Evolutionary conservation across 2,329 filamentous ascomycete genomes (phyloP).

Genomic region (Mycosphaerelloides madeirae): DNA sequence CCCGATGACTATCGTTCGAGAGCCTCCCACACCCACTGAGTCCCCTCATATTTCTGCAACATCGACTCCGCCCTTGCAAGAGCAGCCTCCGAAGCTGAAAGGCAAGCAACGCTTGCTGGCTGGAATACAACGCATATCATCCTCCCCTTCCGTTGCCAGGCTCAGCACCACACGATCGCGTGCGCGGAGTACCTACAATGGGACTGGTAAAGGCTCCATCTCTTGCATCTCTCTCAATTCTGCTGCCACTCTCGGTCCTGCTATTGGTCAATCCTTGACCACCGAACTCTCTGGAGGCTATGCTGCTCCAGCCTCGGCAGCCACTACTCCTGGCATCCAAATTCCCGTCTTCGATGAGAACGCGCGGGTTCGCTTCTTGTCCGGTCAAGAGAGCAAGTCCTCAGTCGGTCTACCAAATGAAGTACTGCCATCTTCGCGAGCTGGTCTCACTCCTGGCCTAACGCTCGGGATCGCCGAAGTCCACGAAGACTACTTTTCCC

Average conservation of each 20-base stretch:
- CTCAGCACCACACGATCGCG: constrained; percentile 61
- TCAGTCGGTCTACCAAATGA: constrained; percentile 63
- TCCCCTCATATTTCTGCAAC: constrained; percentile 25
- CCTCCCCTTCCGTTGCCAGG: constrained; percentile 66
- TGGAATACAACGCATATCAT: constrained; percentile 75
- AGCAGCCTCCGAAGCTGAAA: constrained; percentile 55
- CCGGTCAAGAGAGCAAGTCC: constrained; percentile 43
- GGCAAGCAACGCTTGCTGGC: constrained; percentile 66
- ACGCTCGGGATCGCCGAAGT: constrained; percentile 34
- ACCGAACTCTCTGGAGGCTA: constrained; percentile 54
- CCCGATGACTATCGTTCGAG: constrained; percentile 10
- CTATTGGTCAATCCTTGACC: constrained; percentile 51
- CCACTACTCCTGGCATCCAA: constrained; percentile 42
- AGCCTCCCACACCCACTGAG: constrained; percentile 11
- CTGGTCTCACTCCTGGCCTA: constrained; percentile 13
- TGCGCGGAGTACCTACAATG: constrained; percentile 53
- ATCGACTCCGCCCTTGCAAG: constrained; percentile 21
- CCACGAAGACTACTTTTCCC: constrained; percentile 46
- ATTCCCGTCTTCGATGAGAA: constrained; percentile 49
- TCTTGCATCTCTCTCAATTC: constrained; percentile 60
- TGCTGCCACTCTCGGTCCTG: constrained; percentile 47
- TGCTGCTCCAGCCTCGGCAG: constrained; percentile 52
- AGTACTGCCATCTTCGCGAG: constrained; percentile 47
- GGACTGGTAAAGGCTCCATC: constrained; percentile 56
- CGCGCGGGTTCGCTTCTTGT: constrained; percentile 53